These are phyloP conservation scores for Ustulina deusta DNA, from an alignment of 2,329 filamentous ascomycete species.

Conservation along the genomic window DNA sequence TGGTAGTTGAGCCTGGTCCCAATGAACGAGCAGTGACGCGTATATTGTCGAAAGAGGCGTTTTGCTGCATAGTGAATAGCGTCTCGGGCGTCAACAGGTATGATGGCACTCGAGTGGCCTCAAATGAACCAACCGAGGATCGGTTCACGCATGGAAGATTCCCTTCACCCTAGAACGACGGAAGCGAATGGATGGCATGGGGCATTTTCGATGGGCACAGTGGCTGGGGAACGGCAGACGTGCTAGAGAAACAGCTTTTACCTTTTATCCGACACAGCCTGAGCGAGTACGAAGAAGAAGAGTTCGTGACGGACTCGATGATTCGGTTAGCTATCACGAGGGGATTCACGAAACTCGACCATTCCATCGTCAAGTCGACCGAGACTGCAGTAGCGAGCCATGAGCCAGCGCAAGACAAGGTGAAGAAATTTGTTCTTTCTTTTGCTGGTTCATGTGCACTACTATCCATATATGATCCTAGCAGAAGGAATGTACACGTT, in stretches of 20 bases:
- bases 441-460: conserved; percentile 10
- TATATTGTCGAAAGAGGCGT: background rate
- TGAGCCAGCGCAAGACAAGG: background rate
- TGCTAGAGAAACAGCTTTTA: background rate
- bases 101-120: background rate
- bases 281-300: background rate
- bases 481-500: background rate
- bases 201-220: conserved; percentile 8
- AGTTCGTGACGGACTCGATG: background rate
- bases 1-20: background rate
- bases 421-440: background rate
- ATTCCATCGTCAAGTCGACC: background rate
- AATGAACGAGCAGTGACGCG: background rate
- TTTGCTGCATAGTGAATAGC: background rate
- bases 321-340: background rate
- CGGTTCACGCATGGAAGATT: conserved; percentile 12
- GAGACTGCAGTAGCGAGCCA: background rate
- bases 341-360: background rate
- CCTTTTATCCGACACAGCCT: background rate
- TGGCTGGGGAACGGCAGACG: conserved; percentile 2
- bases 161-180: background rate
- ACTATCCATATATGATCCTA: conserved; percentile 2
- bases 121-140: background rate
- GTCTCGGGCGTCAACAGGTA: background rate
- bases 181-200: conserved; percentile 11